phyloP scores from a whole-genome alignment of 2,329 filamentous ascomycete genomes.

The Elsinoe australis region DNA sequence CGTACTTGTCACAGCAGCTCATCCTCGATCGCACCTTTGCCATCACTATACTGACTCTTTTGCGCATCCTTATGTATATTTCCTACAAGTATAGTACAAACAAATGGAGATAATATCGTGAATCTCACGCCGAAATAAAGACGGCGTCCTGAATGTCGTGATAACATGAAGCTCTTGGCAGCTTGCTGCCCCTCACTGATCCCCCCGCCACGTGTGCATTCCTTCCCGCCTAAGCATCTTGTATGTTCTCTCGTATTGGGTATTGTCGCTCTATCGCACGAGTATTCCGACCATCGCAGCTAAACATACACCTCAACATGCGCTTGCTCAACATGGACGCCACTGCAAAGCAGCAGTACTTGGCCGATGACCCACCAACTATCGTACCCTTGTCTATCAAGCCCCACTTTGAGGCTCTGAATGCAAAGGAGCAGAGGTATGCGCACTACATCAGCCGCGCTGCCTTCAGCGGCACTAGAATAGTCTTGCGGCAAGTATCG shows the following conservation, averaged over 20 bases:
- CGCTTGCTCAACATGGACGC: slow-evolving; percentile 34
- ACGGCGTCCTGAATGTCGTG: too few relatives aligned
- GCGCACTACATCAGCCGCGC: slow-evolving; percentile 68
- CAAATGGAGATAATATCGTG: too few relatives aligned
- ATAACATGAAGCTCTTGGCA: too few relatives aligned
- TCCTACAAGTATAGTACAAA: too few relatives aligned
- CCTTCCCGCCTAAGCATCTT: too few relatives aligned
- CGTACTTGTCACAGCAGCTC: too few relatives aligned
- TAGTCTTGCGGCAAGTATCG: slow-evolving; percentile 47
- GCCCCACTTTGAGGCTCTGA: slow-evolving; percentile 78
- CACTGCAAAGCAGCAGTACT: slow-evolving; percentile 57
- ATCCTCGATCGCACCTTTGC: too few relatives aligned
- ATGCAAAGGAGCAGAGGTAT: slow-evolving; percentile 75
- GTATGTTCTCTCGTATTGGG: not conserved
- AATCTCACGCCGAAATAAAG: too few relatives aligned
- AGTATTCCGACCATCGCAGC: not conserved
- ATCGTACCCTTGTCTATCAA: slow-evolving; percentile 84
- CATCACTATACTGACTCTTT: too few relatives aligned
- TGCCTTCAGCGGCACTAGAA: slow-evolving; percentile 43
- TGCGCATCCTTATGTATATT: too few relatives aligned
- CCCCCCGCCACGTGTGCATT: too few relatives aligned
- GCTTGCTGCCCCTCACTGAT: too few relatives aligned
- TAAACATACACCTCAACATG: slow-evolving; percentile 17
- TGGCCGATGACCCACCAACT: slow-evolving; percentile 83
- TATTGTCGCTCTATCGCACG: not conserved